Conservation (phyloP, 129 eudicot species). For the Smallanthus sonchifolius region DNA sequence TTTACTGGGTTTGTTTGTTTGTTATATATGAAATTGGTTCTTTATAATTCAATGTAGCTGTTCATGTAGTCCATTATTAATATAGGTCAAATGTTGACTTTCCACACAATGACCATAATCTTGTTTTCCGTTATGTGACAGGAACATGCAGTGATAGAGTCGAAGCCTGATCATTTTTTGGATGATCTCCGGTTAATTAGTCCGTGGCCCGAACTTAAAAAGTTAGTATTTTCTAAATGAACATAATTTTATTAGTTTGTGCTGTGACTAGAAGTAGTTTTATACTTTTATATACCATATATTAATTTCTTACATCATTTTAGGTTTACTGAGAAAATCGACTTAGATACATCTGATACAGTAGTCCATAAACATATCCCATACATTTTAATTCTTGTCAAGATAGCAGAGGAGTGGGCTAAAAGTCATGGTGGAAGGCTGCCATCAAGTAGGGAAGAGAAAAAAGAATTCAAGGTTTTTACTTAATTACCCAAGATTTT, state of each 20-base stretch:
- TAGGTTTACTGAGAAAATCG: constrained; percentile 74
- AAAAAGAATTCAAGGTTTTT: constrained; percentile 76
- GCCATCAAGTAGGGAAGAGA: constrained; percentile 85
- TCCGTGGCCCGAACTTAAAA: constrained; percentile 96
- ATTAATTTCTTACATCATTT: neutral
- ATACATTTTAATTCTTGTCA: constrained; percentile 80
- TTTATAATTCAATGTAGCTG: too few relatives aligned
- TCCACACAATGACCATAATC: neutral
- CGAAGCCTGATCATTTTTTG: constrained; percentile 95
- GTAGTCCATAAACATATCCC: constrained; percentile 91
- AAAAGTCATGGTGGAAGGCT: constrained; percentile 73
- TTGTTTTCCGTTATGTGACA: constrained; percentile 25
- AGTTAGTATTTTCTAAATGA: constrained; percentile 30
- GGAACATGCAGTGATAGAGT: constrained; percentile 94
- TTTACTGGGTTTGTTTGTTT: neutral
- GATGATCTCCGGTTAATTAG: constrained; percentile 92
- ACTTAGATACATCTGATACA: constrained; percentile 60
- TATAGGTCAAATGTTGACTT: neutral
- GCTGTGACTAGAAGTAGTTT: neutral
- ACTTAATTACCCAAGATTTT: constrained; percentile 1
- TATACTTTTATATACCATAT: neutral
- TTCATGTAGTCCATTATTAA: neutral
- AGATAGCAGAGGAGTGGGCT: constrained; percentile 83
- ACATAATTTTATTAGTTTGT: neutral
- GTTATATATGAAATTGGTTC: too few relatives aligned